These are phyloP conservation scores for Oryza coarctata DNA, from an alignment of 176 grass and related monocot genomes.

Conservation along the genomic window DNA sequence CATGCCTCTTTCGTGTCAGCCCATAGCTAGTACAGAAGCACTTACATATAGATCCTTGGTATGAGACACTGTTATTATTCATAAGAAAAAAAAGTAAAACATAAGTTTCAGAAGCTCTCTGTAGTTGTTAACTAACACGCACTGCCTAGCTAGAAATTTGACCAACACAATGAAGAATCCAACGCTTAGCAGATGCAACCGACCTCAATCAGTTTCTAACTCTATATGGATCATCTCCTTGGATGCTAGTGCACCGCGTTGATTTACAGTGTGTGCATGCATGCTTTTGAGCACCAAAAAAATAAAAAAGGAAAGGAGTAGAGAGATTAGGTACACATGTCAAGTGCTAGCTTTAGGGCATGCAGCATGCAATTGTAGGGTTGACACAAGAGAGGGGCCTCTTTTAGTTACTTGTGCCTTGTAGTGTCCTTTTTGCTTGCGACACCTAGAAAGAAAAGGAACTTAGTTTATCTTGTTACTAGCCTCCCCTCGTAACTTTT, in stretches of 20 bases:
- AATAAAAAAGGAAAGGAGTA: neutral
- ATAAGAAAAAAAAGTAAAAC: no score
- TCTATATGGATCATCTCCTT: neutral
- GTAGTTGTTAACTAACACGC: no score
- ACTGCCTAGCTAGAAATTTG: neutral
- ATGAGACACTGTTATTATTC: no score
- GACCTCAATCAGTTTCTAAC: neutral
- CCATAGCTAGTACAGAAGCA: no score
- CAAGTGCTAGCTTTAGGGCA: slow-evolving; percentile 11
- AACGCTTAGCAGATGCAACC: neutral
- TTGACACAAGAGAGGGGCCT: neutral
- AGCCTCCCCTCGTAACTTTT: slow-evolving; percentile 2
- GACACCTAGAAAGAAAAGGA: neutral
- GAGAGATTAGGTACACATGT: slow-evolving; percentile 10
- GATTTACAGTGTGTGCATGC: neutral
- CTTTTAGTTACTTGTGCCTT: slow-evolving; percentile 27
- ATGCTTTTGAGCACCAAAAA: neutral
- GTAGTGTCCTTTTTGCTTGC: slow-evolving; percentile 5
- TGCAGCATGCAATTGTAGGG: slow-evolving; percentile 36
- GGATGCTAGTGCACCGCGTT: slow-evolving; percentile 15
- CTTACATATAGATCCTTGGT: no score
- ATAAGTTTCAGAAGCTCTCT: no score
- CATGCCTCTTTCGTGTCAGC: neutral
- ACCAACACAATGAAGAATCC: neutral
- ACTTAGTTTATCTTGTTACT: neutral